Conservation (phyloP, 805 yeast species). For the Metschnikowia bowlesiae region DNA sequence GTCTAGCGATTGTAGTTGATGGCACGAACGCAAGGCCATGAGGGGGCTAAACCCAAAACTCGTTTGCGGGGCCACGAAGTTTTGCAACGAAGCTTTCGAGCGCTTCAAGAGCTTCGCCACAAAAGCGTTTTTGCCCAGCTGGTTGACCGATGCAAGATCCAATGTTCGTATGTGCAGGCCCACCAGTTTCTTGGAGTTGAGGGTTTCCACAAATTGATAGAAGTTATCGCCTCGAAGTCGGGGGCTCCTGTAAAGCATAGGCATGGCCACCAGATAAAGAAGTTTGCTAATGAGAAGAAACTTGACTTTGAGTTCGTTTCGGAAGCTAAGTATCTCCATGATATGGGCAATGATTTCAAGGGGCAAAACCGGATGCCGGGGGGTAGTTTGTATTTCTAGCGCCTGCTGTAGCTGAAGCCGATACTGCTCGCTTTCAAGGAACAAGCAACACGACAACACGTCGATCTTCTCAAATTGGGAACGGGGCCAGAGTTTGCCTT, state of each 20-base stretch:
- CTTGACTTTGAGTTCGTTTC: conserved; percentile 38
- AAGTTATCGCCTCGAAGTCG: conserved; percentile 63
- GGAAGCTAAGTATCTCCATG: conserved; percentile 25
- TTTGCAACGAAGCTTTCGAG: conserved; percentile 59
- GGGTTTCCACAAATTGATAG: conserved; percentile 63
- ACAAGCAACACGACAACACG: conserved; percentile 36
- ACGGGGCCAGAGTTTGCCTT: conserved; percentile 42
- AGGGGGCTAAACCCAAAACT: conserved; percentile 91
- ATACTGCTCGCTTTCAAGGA: conserved; percentile 22
- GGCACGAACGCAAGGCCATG: conserved; percentile 72
- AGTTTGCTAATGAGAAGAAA: conserved; percentile 56
- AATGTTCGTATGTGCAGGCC: conserved; percentile 61
- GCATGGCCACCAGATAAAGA: conserved; percentile 59
- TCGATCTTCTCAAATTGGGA: conserved; percentile 50
- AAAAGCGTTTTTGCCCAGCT: conserved; percentile 86
- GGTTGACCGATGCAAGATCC: conserved; percentile 76
- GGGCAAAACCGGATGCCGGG: conserved; percentile 27
- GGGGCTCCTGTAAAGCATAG: conserved; percentile 64
- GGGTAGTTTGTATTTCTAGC: conserved; percentile 10
- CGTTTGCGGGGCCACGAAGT: conserved; percentile 88
- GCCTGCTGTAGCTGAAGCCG: conserved; percentile 14
- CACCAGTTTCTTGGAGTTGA: conserved; percentile 46
- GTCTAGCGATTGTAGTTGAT: conserved; percentile 60
- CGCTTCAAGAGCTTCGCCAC: conserved; percentile 80
- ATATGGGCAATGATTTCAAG: conserved; percentile 31